These are phyloP conservation scores for Penicillium verhagenii DNA, from an alignment of 495 filamentous ascomycete genomes.

Conservation along the genomic window DNA sequence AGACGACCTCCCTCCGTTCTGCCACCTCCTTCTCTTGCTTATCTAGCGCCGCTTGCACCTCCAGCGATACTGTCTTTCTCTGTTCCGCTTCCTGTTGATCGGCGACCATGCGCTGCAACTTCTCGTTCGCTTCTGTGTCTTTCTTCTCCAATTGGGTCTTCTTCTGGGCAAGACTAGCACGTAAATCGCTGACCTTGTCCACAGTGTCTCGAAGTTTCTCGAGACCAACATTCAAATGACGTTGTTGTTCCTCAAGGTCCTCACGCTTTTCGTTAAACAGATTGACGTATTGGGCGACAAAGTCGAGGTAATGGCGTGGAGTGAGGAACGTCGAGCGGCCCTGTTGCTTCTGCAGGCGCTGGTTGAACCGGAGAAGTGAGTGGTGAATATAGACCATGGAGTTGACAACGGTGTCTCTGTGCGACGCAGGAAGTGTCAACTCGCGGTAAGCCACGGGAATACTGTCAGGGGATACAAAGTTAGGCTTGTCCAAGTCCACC, in stretches of 20 bases:
- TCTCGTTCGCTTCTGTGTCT: conserved; percentile 93
- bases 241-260: conserved; percentile 96
- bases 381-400: conserved; percentile 99
- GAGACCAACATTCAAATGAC: conserved; percentile 94
- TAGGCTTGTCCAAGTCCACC: conserved; percentile 85
- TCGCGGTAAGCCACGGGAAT: conserved; percentile 90
- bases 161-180: conserved; percentile 88
- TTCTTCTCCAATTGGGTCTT: conserved; percentile 90
- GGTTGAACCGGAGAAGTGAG: conserved; percentile 86
- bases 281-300: conserved; percentile 96
- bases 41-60: conserved; percentile 84
- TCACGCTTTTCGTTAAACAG: conserved; percentile 98
- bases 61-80: conserved; percentile 78
- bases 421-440: conserved; percentile 77
- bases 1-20: conserved; percentile 76
- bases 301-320: conserved; percentile 95
- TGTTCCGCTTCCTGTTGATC: conserved; percentile 96
- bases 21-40: conserved; percentile 89
- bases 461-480: conserved; percentile 82
- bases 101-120: conserved; percentile 92
- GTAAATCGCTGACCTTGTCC: conserved; percentile 91
- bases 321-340: conserved; percentile 88
- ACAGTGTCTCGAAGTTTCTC: conserved; percentile 98
- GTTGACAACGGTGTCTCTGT: conserved; percentile 89
- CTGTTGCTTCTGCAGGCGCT: conserved; percentile 86